Evolutionary conservation across 768 basidiomycete genomes (phyloP), one percentile per base, ranked within the genome.

Genomic region (Suillus alpinus): DNA sequence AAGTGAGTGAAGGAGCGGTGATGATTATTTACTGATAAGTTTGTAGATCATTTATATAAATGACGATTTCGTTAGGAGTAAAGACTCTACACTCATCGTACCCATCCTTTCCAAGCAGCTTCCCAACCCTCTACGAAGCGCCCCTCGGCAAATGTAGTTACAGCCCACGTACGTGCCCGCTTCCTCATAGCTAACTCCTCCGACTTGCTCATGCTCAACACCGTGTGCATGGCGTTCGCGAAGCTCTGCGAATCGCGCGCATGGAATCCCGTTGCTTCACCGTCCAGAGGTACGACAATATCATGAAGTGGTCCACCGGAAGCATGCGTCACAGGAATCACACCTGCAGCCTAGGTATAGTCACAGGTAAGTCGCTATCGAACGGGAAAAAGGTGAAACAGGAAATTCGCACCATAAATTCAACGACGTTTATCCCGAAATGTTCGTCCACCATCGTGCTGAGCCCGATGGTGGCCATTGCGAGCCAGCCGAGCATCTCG

Each of bases 371-470:
- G 64, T 40, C 39, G 47, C 63, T 16, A 66, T 61, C 63, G 65
- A 55, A 62, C 16, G 8, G 8, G 59, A 66, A 46, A 41, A 4
- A 37, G 34, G 60, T 10, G 8, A 34, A 46, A 10, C 51, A 20
- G 56, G 60, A 34, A 64, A 64, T 23, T 72, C 83, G 64, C 53
- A 92, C 95, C 95, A 98, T 96, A 67, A 92, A 96, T 72, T 99
- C 96, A 8, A 99, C 96, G 40, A 99, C 82, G 66, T 95, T 97
- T 72, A 99, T 98, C 2, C 97, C 96, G 63, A 98, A 99, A 71
- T 99, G 96, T 73, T 99, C 96, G 69, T 98, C 95, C 0, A 94
- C 83, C 96, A 99, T 99, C 14, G 96, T 97, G 69, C 92, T 95
- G 29, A 98, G 71, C 0, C 96, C 95, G 16, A 98, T 81, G 63